These are phyloP conservation scores for Beauveria caledonica DNA, from an alignment of 2,329 filamentous ascomycete species.

Conservation along the genomic window DNA sequence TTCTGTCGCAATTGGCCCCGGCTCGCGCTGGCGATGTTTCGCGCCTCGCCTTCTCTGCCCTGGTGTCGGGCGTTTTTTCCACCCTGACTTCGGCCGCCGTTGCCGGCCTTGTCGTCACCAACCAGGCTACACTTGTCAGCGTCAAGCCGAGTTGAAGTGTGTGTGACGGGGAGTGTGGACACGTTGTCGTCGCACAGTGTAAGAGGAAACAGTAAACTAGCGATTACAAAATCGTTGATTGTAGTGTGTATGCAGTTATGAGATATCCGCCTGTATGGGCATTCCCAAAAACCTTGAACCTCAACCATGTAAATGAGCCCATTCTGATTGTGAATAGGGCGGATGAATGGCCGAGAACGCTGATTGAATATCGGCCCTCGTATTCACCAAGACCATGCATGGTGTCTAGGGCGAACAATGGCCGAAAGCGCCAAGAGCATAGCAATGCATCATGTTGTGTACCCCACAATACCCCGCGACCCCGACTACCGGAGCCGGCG, in stretches of 20 bases:
- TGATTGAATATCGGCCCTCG: background rate
- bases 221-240: background rate
- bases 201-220: background rate
- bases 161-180: background rate
- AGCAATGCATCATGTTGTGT: background rate
- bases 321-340: background rate
- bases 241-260: slow-evolving; percentile 10
- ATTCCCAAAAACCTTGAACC: background rate
- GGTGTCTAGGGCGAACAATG: background rate
- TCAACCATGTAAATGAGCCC: background rate
- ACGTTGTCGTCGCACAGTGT: background rate
- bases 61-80: slow-evolving; percentile 68
- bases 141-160: background rate
- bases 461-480: slow-evolving; percentile 6
- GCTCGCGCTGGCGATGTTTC: slow-evolving; percentile 67
- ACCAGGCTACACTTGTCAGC: slow-evolving; percentile 24
- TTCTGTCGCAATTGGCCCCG: slow-evolving; percentile 73
- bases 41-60: slow-evolving; percentile 64
- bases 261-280: slow-evolving; percentile 2
- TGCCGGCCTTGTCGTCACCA: slow-evolving; percentile 65
- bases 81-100: slow-evolving; percentile 73
- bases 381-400: background rate
- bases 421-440: background rate
- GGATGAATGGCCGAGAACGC: background rate
- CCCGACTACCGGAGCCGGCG: slow-evolving; percentile 4